Evolutionary conservation across 2,329 filamentous ascomycete genomes (phyloP), one percentile per base, ranked within the genome.

Genomic region (Cercospora nicotianae): DNA sequence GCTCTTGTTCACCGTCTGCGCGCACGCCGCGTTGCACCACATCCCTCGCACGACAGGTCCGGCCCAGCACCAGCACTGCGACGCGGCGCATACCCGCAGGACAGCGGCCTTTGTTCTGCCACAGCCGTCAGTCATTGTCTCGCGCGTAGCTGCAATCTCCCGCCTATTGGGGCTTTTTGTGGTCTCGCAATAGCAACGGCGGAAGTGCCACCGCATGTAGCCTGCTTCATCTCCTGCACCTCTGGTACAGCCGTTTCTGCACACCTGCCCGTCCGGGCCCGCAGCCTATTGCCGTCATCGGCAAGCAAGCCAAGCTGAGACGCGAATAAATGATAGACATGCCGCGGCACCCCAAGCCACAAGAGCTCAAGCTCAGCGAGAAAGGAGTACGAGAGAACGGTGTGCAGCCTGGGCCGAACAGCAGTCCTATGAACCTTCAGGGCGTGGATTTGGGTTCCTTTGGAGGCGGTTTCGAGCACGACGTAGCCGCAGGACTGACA

Each of bases 391-490:
- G 67, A 33, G 63, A 72, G 39, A 68, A 70, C 36, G 51, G 65
- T 60, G 61, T 63, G 23, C 63, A 68, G 30, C 63, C 69, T 57
- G 69, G 70, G 30, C 71, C 75, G 23, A 72, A 73, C 64, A 77
- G 72, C 69, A 79, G 76, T 64, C 75, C 77, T 5, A 77, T 78
- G 64, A 74, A 75, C 63, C 71, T 78, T 53, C 71, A 77, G 67
- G 77, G 77, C 61, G 74, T 79, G 63, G 78, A 79, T 69, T 70
- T 79, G 60, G 77, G 75, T 30, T 78, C 78, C 30, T 75, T 79
- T 60, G 78, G 77, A 64, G 78, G 77, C 48, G 73, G 74, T 61
- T 72, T 76, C 66, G 70, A 74, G 55, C 70, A 72, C 70, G 69
- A 72, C 70, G 65, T 73, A 39, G 71, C 71, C 53, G 68, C 71